These are phyloP conservation scores for Croton setiger DNA, from an alignment of 441 rosid species.

Conservation along the genomic window DNA sequence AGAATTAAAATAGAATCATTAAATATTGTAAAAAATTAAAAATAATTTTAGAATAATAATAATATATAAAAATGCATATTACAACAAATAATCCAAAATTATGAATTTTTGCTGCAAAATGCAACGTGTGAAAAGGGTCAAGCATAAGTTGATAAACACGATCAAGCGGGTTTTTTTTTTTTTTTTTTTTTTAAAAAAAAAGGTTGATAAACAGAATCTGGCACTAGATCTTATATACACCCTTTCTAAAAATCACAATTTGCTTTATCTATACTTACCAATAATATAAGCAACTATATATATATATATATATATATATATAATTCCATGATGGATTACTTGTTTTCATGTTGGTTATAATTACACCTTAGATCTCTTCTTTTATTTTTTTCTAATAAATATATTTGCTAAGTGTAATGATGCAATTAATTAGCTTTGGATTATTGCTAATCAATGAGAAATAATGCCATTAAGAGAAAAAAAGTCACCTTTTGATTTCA, in stretches of 20 bases:
- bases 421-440: not conserved
- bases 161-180: too few relatives aligned
- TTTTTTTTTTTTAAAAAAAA: too few relatives aligned
- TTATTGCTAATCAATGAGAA: conserved; percentile 22
- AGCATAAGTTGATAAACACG: conserved; percentile 18
- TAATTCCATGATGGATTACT: conserved; percentile 1
- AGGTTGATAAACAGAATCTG: conserved; percentile 35
- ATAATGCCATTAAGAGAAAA: conserved; percentile 26
- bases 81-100: too few relatives aligned
- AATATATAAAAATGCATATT: too few relatives aligned
- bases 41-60: too few relatives aligned
- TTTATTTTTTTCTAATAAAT: not conserved
- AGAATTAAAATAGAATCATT: too few relatives aligned
- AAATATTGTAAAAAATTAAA: too few relatives aligned
- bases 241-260: conserved; percentile 26
- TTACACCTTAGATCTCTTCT: not conserved
- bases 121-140: conserved; percentile 15
- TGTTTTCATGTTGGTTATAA: conserved; percentile 11
- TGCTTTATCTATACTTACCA: conserved; percentile 1
- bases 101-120: not conserved
- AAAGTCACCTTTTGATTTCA: conserved; percentile 15
- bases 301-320: not conserved
- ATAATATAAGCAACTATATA: not conserved
- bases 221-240: conserved; percentile 33
- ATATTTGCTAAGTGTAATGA: not conserved